These are phyloP conservation scores for Pinus albicaulis DNA, from an alignment of 75 land plant genomes.

Conservation along the genomic window DNA sequence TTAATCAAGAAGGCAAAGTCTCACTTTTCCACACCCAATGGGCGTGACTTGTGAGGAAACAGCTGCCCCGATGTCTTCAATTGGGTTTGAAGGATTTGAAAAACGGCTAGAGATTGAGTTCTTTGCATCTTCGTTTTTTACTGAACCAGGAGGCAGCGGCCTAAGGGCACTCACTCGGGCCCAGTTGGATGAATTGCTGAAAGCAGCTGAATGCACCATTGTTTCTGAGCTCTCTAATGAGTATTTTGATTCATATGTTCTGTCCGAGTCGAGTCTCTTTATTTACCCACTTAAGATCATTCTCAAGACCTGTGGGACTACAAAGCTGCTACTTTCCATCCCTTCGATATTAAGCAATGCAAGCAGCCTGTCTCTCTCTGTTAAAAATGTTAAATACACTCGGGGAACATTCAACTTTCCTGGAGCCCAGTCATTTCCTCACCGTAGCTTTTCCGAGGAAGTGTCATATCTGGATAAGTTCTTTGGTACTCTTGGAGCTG, in stretches of 20 bases:
- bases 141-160: conserved; percentile 45
- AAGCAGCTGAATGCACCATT: conserved; percentile 59
- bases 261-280: conserved; percentile 76
- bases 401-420: conserved; percentile 68
- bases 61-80: conserved; percentile 20
- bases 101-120: conserved; percentile 67
- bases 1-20: background rate
- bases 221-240: conserved; percentile 52
- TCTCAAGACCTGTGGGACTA: conserved; percentile 73
- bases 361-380: conserved; percentile 16
- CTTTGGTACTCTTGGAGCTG: conserved; percentile 37
- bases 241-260: conserved; percentile 61
- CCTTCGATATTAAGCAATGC: conserved; percentile 38
- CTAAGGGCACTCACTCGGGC: conserved; percentile 40
- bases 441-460: conserved; percentile 60
- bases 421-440: conserved; percentile 55
- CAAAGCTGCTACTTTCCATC: conserved; percentile 54
- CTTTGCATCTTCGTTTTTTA: conserved; percentile 31
- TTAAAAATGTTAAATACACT: conserved; percentile 37
- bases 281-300: conserved; percentile 56
- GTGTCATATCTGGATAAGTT: conserved; percentile 41
- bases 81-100: conserved; percentile 75
- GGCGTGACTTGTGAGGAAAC: background rate
- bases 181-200: conserved; percentile 49
- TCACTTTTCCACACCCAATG: background rate